Evolutionary conservation across 805 yeast genomes (phyloP).

Genomic region (Myxozyma nipponensis): DNA sequence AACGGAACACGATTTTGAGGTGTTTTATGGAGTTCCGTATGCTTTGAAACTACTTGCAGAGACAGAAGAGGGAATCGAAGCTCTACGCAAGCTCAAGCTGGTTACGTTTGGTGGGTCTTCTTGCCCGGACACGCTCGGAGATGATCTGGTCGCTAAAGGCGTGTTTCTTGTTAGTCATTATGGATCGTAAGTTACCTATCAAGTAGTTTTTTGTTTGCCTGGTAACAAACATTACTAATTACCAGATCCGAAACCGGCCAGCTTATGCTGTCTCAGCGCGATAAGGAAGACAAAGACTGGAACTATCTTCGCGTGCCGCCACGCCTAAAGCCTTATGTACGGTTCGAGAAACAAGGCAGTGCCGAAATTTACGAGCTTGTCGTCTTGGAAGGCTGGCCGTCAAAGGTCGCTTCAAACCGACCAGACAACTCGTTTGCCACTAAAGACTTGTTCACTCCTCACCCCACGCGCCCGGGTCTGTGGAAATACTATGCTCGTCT

Average conservation of each 20-base stretch:
- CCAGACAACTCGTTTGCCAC: conserved; percentile 19
- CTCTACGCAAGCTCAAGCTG: conserved; percentile 6
- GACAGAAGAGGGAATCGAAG: conserved; percentile 6
- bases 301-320: conserved; percentile 6
- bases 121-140: conserved; percentile 16
- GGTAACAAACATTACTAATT: too few relatives aligned
- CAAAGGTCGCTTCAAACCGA: conserved; percentile 12
- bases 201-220: too few relatives aligned
- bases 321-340: conserved; percentile 2
- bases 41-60: conserved; percentile 17
- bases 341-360: conserved; percentile 8
- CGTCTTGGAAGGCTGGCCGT: conserved; percentile 18
- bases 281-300: conserved; percentile 11
- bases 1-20: conserved; percentile 2
- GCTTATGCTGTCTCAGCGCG: conserved; percentile 10
- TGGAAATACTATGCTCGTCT: conserved; percentile 20
- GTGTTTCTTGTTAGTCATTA: conserved; percentile 12
- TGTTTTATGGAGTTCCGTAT: conserved; percentile 20
- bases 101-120: conserved; percentile 15
- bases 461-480: conserved; percentile 14
- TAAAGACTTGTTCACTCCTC: conserved; percentile 14
- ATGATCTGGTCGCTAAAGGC: conserved; percentile 10
- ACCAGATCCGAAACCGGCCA: conserved; percentile 21
- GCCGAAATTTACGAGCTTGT: conserved; percentile 9
- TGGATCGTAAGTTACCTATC: too few relatives aligned